A percentile compares a stretch with the other conserved stretches of the same genome.
phyloP scores from a whole-genome alignment of 2,329 filamentous ascomycete species.

The Coniochaeta hoffmannii region DNA sequence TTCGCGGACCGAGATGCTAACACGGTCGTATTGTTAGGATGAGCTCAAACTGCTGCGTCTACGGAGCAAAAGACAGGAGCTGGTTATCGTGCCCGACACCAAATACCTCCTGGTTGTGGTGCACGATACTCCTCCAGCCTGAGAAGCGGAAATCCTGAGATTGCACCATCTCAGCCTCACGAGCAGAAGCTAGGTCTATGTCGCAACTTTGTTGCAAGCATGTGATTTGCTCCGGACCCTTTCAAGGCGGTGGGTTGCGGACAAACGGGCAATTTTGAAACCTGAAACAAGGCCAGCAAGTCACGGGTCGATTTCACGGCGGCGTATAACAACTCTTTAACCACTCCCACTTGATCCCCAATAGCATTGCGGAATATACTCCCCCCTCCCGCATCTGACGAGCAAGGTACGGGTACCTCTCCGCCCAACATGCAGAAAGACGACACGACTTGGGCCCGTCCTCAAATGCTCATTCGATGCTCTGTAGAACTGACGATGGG shows the following conservation, averaged over 20 bases:
- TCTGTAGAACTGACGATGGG: neutral
- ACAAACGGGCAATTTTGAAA: neutral
- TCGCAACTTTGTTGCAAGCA: too few species aligned
- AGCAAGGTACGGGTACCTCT: neutral
- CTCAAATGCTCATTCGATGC: neutral
- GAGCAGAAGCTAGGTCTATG: neutral
- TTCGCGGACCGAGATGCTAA: constrained; percentile 6
- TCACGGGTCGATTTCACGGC: neutral
- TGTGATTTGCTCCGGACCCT: neutral
- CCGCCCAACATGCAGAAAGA: neutral
- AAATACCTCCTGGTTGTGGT: constrained; percentile 75
- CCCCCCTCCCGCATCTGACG: neutral
- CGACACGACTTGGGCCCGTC: neutral
- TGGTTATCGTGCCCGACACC: constrained; percentile 73
- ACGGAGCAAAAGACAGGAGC: constrained; percentile 77
- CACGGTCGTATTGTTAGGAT: constrained; percentile 38
- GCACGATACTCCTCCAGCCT: constrained; percentile 71
- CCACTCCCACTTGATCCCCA: neutral
- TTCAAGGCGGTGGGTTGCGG: neutral
- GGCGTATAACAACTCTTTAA: neutral
- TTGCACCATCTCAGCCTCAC: neutral
- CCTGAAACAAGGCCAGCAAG: neutral
- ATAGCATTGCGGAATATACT: neutral
- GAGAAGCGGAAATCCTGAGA: constrained; percentile 11
- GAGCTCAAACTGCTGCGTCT: constrained; percentile 69